Evolutionary conservation across 2,329 filamentous ascomycete genomes (phyloP), one percentile per base, ranked within the genome.

Genomic region (Apiospora hydei): DNA sequence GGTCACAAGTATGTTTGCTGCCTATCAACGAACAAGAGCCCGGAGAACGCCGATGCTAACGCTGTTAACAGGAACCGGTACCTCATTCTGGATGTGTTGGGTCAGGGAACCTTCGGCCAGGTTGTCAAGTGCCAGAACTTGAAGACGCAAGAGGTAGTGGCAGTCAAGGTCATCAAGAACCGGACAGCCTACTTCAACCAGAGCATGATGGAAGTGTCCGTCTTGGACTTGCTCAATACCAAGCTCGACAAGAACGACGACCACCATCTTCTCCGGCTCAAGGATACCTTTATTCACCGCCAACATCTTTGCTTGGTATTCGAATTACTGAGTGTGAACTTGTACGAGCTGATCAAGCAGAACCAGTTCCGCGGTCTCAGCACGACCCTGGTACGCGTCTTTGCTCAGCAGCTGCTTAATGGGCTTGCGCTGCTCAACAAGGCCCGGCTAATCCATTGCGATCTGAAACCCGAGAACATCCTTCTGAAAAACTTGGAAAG

Each of bases 121-220:
- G 96, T 99, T 44, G 96, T 99, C 73, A 99, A 99, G 83, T 99
- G 96, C 81, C 96, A 99, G 82, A 99, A 99, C 78, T 84, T 99
- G 78, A 98, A 98, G 85, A 98, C 96, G 0, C 95, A 98, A 82
- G 96, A 99, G 83, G 96, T 99, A 51, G 96, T 99, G 64, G 96
- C 96, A 4, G 96, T 99, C 77, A 99, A 99, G 84, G 96, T 99
- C 71, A 96, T 99, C 85, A 99, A 99, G 85, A 99, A 99, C 83
- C 92, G 96, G 78, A 99, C 96, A 1, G 96, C 96, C 49, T 99
- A 99, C 83, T 99, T 99, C 86, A 99, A 99, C 81, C 96, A 99
- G 83, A 98, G 96, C 83, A 99, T 99, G 96, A 99, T 99, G 96
- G 96, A 99, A 81, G 96, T 99, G 44, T 99, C 96, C 1, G 96